Percentiles rank a stretch among this genome's conserved stretches.
These are phyloP conservation scores for Isatis tinctoria DNA, from an alignment of 345 rosid species.

Conservation along the genomic window DNA sequence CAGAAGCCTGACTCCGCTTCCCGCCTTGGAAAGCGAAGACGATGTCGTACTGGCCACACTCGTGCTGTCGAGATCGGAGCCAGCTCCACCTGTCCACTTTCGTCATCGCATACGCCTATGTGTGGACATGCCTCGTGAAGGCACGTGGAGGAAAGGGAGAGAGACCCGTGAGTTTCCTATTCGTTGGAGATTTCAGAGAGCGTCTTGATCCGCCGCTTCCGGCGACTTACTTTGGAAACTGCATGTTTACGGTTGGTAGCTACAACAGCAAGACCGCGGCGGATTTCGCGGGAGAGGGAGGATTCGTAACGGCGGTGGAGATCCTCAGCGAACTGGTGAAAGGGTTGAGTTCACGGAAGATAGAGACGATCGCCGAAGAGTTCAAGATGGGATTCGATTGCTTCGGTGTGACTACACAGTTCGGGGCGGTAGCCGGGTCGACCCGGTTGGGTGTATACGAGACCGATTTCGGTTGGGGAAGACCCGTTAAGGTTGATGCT, in stretches of 20 bases:
- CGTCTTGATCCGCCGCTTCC: neutral
- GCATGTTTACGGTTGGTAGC: constrained; percentile 8
- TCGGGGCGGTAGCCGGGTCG: constrained; percentile 20
- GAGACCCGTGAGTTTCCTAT: neutral
- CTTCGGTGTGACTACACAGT: neutral
- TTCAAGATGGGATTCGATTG: neutral
- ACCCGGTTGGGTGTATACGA: constrained; percentile 22
- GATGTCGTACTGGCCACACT: constrained; percentile 29
- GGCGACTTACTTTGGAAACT: constrained; percentile 28
- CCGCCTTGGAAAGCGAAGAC: neutral
- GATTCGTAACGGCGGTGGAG: constrained; percentile 12
- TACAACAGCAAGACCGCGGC: neutral
- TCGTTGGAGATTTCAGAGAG: constrained; percentile 5
- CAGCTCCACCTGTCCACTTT: constrained; percentile 30
- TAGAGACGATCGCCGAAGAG: neutral
- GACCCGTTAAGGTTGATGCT: constrained; percentile 14
- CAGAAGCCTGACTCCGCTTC: constrained; percentile 7
- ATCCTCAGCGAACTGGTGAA: constrained; percentile 6
- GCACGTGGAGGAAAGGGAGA: no score
- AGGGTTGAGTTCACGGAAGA: neutral
- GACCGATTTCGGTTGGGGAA: constrained; percentile 32
- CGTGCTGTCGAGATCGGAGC: constrained; percentile 13
- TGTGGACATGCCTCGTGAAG: no score
- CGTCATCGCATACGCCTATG: constrained; percentile 30
- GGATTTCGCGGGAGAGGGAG: constrained; percentile 13